Evolutionary conservation across 1,284 basidiomycete species (phyloP).

Genomic region (Cutaneotrichosporon cyanovorans): DNA sequence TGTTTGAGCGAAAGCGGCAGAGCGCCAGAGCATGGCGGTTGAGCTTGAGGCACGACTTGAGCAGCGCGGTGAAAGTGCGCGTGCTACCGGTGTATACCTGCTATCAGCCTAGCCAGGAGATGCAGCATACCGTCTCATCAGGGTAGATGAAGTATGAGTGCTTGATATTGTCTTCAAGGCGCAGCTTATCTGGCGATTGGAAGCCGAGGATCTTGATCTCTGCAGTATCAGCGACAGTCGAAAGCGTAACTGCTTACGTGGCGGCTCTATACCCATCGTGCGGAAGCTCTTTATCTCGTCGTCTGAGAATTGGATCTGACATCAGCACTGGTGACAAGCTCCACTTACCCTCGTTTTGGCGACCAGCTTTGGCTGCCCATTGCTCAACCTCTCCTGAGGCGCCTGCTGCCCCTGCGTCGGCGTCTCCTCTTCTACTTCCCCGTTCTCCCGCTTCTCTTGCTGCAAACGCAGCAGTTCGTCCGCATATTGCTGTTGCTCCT

Average conservation of each 20-base stretch:
- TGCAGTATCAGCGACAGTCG: constrained; percentile 7
- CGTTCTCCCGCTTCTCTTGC: constrained; percentile 8
- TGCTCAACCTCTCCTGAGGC: background rate
- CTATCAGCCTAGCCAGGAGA: background rate
- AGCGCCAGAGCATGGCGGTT: constrained; percentile 73
- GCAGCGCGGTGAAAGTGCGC: constrained; percentile 78
- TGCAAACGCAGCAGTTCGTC: constrained; percentile 26
- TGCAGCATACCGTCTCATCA: constrained; percentile 63
- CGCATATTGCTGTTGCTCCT: constrained; percentile 21
- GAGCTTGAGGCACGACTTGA: constrained; percentile 74
- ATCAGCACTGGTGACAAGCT: constrained; percentile 8
- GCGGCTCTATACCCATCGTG: constrained; percentile 60
- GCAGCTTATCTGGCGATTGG: constrained; percentile 63
- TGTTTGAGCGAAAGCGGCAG: constrained; percentile 62
- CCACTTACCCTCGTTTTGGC: constrained; percentile 44
- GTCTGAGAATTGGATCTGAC: constrained; percentile 71
- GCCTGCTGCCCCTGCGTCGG: background rate
- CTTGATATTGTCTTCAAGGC: constrained; percentile 82
- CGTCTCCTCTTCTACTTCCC: constrained; percentile 43
- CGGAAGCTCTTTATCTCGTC: constrained; percentile 76
- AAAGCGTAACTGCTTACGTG: constrained; percentile 51
- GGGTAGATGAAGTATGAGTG: constrained; percentile 90
- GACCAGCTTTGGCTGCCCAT: constrained; percentile 17
- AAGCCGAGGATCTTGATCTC: constrained; percentile 84
- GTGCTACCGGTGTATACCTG: constrained; percentile 71